Base-by-base conservation (phyloP, 1,284 basidiomycete species). In the Anthracocystis walkeri region DNA sequence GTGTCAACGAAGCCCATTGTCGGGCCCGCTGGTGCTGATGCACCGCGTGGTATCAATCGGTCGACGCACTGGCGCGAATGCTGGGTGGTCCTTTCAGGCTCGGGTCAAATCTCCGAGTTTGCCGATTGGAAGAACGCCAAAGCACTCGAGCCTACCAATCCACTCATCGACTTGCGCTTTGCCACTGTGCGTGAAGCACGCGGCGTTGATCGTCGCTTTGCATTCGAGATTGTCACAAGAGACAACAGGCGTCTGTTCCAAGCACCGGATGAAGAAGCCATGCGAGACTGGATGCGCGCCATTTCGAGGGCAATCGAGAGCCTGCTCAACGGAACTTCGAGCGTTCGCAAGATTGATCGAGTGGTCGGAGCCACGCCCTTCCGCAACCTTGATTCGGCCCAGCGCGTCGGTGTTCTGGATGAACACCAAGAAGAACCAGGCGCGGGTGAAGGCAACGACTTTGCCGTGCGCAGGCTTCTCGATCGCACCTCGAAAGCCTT, bases 161-260 rank as follows among this genome's bases (percentile, higher is more conserved):
- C 79, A 10, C 63, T 78, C 8, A 83, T 83, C 64, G 81, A 82
- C 44, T 68, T 83, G n/a, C 77, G 79, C 21, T 83, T 82, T 50
- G 82, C 82, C 16, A 83, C 81, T 18, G 82, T 83, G 11, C 69
- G 82, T 7, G 79, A 81, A 46, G 76, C 79, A 12, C 68, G 79
- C 11, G 75, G 72, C 5, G 66, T 77, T 33, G 75, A 87, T 33
- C 77, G 77, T 48, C 50, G 72, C 82, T 55, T 82, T 69, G 38
- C 86, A 83, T 89, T 89, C 72, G 88, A 88, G 79, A 86, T 89
- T 23, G 85, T 88, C 23, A 88, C 88, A 4, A 87, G 87, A 1
- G 84, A 86, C 45, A 83, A 85, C 11, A 80, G 87, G 21, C 74
- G 88, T 31, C 82, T 88, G 72, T 89, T 88, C 77, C 88, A 89